Evolutionary conservation across 208 protist genomes (phyloP).

Genomic region (Crithidia sp.): DNA sequence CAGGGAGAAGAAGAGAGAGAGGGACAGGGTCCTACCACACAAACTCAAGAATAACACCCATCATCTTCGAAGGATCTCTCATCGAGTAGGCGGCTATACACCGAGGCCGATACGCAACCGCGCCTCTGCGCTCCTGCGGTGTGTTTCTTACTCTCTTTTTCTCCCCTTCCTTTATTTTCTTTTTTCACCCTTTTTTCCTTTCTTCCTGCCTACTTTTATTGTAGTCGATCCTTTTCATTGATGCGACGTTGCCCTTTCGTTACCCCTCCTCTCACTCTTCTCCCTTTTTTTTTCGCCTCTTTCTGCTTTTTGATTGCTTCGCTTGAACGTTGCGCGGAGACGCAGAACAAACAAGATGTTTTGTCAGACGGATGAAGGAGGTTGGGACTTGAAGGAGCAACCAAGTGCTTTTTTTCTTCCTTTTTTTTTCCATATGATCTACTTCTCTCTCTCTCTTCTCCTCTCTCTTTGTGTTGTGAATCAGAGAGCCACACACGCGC

Average conservation of each 20-base stretch:
- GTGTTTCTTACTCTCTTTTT: not conserved
- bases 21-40: too few species aligned
- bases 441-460: not conserved
- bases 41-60: too few species aligned
- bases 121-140: not conserved
- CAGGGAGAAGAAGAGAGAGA: too few species aligned
- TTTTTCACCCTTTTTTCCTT: conserved; percentile 33
- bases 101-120: too few species aligned
- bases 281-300: conserved; percentile 23
- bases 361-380: too few species aligned
- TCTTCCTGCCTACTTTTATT: conserved; percentile 21
- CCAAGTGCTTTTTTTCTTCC: not conserved
- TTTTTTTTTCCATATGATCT: conserved; percentile 3
- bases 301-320: not conserved
- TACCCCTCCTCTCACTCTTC: not conserved
- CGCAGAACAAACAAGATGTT: too few species aligned
- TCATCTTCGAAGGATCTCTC: not conserved
- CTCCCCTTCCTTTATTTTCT: conserved; percentile 13
- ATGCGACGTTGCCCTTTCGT: not conserved
- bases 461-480: not conserved
- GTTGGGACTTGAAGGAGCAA: too few species aligned
- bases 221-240: not conserved
- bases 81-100: not conserved
- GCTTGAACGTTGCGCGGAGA: too few species aligned
- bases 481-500: not conserved